phyloP scores from a whole-genome alignment of 129 eudicot species.

The Lactuca sativa region DNA sequence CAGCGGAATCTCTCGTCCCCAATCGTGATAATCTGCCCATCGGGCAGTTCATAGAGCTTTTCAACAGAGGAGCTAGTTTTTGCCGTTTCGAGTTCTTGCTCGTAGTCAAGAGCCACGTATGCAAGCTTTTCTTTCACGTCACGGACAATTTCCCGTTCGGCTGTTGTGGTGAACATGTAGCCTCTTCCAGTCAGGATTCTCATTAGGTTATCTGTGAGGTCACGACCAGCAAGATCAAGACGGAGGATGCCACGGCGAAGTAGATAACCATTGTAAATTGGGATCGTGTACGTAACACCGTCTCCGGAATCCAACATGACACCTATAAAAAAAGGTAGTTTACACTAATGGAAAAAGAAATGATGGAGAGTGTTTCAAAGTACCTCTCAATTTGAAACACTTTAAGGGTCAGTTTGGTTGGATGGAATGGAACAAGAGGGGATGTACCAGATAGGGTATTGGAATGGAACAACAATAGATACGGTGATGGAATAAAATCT shows the following conservation, averaged over 20 bases:
- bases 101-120: neutral
- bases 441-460: too few relatives aligned
- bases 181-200: neutral
- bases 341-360: slow-evolving; percentile 17
- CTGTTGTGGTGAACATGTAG: neutral
- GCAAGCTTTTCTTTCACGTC: slow-evolving; percentile 17
- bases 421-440: too few relatives aligned
- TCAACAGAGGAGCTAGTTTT: neutral
- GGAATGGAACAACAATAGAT: too few relatives aligned
- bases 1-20: slow-evolving; percentile 23
- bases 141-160: slow-evolving; percentile 18
- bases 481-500: too few relatives aligned
- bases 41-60: neutral
- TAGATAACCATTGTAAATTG: neutral
- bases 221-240: neutral
- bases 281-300: neutral
- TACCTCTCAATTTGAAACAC: too few relatives aligned
- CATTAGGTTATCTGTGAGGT: neutral
- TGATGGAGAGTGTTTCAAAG: slow-evolving; percentile 8
- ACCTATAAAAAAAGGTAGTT: neutral
- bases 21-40: slow-evolving; percentile 11
- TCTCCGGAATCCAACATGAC: neutral
- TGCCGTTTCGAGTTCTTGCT: slow-evolving; percentile 14
- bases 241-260: neutral
- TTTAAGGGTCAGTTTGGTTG: too few relatives aligned